Base-by-base conservation (phyloP, 805 yeast species). In the Kodamaea sagamina region DNA sequence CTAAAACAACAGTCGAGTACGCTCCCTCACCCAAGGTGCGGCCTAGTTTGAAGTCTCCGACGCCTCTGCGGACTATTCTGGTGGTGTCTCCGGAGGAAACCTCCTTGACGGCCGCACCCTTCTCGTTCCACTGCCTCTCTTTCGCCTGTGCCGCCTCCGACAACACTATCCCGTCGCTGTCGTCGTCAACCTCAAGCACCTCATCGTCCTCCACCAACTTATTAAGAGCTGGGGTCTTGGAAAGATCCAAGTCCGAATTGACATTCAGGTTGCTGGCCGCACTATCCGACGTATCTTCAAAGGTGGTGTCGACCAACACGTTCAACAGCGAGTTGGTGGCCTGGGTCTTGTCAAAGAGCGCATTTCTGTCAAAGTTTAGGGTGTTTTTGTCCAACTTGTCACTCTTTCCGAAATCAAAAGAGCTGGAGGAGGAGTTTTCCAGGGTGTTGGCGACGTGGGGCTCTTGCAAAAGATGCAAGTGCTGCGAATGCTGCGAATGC, bases 1-100 rank as follows among this genome's bases (percentile, higher is more conserved):
- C 76, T 10, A 70, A 58, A 0, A 70, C 71, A 4, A 71, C 76
- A 0, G 76, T 71, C 7, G 74, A 68, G 45, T 71, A 71, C 1
- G 75, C 70, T 1, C 76, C 76, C 48, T 71, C 76, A 11, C 76
- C 76, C 32, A 71, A 52, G n/a, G 54, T 55, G 36, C 61, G 59
- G 4, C 76, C 76, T 39, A 69, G 69, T 44, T 61, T 61, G 46
- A 71, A 71, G 53, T 71, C 76, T 17, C 48, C 49, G 2, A 71
- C 76, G 2, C 62, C 63, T 46, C 76, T 51, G 37, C 65, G 59
- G 19, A 71, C 60, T 10, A 68, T 49, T 22, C 52, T 50, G 19
- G 49, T 51, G 2, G 59, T 49, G 6, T 44, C 37, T 5, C 52
- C 52, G 5, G 50, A 49, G n/a, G 31, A 9, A 2, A 64, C 47